Percentiles rank a stretch among this genome's conserved stretches.
phyloP scores from a whole-genome alignment of 2,329 filamentous ascomycete species.

The Pseudocercospora vitis region DNA sequence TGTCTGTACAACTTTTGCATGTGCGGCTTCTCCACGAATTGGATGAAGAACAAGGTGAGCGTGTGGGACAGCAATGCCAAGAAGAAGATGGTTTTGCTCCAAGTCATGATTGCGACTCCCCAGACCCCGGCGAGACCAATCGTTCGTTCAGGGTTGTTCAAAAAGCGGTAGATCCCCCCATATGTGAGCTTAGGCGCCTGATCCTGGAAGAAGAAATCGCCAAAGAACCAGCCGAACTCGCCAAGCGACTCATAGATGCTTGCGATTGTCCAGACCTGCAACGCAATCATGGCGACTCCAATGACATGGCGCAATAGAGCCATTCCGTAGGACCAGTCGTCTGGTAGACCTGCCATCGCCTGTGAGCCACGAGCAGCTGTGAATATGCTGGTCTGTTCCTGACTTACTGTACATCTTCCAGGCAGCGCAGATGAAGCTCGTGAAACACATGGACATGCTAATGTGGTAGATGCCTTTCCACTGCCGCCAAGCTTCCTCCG shows the following conservation, averaged over 20 bases:
- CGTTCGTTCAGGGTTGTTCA: slow-evolving; percentile 95
- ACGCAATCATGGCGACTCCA: slow-evolving; percentile 73
- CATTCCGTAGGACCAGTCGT: slow-evolving; percentile 83
- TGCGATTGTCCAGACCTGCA: slow-evolving; percentile 89
- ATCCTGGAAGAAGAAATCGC: slow-evolving; percentile 98
- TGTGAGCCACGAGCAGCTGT: slow-evolving; percentile 11
- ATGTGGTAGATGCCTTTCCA: slow-evolving; percentile 97
- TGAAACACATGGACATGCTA: slow-evolving; percentile 85
- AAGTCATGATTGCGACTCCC: slow-evolving; percentile 91
- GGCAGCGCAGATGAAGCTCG: slow-evolving; percentile 82
- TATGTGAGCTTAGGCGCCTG: slow-evolving; percentile 86
- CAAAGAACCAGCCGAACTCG: slow-evolving; percentile 98
- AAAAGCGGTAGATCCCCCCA: slow-evolving; percentile 93
- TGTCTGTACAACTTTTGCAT: slow-evolving; percentile 97
- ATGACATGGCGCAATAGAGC: slow-evolving; percentile 84
- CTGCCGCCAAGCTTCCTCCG: slow-evolving; percentile 90
- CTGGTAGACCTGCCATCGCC: slow-evolving; percentile 58
- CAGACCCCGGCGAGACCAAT: slow-evolving; percentile 93
- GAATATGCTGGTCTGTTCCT: background rate
- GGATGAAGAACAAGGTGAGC: slow-evolving; percentile 81
- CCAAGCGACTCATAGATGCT: slow-evolving; percentile 95
- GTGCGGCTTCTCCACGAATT: slow-evolving; percentile 91
- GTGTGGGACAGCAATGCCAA: slow-evolving; percentile 84
- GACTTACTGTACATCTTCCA: slow-evolving; percentile 83
- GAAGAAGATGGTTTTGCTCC: slow-evolving; percentile 81